Conservation (phyloP, 2,329 filamentous ascomycete species). For the Emericellopsis cladophorae region DNA sequence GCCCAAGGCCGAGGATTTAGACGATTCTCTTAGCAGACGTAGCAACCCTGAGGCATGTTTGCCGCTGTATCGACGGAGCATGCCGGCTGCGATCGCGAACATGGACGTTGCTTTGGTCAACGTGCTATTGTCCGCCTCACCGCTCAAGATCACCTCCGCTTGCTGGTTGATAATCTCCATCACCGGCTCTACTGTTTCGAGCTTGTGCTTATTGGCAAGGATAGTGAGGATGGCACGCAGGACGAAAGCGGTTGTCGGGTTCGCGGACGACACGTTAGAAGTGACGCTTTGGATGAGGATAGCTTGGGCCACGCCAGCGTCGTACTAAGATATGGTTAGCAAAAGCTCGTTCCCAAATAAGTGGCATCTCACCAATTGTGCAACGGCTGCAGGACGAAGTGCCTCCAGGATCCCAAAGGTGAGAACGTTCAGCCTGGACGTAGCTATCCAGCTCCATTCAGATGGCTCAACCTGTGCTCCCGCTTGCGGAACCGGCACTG, state of each 20-base stretch:
- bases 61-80: constrained; percentile 23
- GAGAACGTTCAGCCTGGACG: constrained; percentile 17
- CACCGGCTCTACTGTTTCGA: constrained; percentile 16
- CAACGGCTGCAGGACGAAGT: constrained; percentile 18
- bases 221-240: constrained; percentile 23
- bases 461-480: constrained; percentile 2
- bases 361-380: constrained; percentile 17
- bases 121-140: background rate
- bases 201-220: constrained; percentile 30
- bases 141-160: background rate
- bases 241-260: constrained; percentile 5
- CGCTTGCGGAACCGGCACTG: constrained; percentile 6
- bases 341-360: no score
- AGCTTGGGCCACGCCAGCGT: constrained; percentile 18
- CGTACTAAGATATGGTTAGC: constrained; percentile 15
- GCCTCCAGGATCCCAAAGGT: constrained; percentile 24
- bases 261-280: no score
- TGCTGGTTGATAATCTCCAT: constrained; percentile 5
- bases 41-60: constrained; percentile 18
- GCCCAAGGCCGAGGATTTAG: constrained; percentile 17
- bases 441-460: constrained; percentile 18
- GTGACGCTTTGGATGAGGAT: no score
- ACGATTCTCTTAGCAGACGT: constrained; percentile 20
- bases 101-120: constrained; percentile 17
- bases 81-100: constrained; percentile 22